phyloP scores from a whole-genome alignment of 2,329 filamentous ascomycete species.

The Lasiodiplodia theobromae region DNA sequence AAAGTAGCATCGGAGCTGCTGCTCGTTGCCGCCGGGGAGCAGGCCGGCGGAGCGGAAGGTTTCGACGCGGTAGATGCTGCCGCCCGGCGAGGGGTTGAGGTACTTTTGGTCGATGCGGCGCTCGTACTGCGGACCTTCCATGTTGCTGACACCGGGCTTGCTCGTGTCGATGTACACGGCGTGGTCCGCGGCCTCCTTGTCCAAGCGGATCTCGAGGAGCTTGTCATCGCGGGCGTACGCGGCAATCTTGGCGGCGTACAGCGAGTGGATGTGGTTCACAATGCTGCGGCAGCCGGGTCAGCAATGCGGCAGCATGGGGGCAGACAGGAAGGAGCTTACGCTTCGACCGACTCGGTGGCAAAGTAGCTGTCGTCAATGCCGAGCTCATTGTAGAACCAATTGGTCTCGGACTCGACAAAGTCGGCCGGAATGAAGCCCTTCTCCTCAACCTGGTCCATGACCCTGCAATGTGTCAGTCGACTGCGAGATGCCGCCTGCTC shows the following conservation, averaged over 20 bases:
- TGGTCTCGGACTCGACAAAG: slow-evolving; percentile 83
- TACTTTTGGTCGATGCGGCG: slow-evolving; percentile 95
- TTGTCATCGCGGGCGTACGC: slow-evolving; percentile 93
- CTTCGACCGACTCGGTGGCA: slow-evolving; percentile 83
- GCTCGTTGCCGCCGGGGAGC: slow-evolving; percentile 75
- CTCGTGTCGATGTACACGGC: slow-evolving; percentile 99
- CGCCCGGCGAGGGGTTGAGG: slow-evolving; percentile 76
- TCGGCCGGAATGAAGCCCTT: slow-evolving; percentile 86
- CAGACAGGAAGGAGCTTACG: slow-evolving; percentile 48
- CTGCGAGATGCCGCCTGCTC: slow-evolving; percentile 13
- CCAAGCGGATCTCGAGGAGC: slow-evolving; percentile 89
- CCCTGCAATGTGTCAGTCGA: slow-evolving; percentile 54
- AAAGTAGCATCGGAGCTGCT: slow-evolving; percentile 95
- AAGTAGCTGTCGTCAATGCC: slow-evolving; percentile 99
- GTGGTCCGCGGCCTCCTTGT: slow-evolving; percentile 94
- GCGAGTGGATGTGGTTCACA: slow-evolving; percentile 90
- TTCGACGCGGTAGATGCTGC: slow-evolving; percentile 88
- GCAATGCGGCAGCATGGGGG: slow-evolving; percentile 7
- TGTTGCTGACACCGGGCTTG: slow-evolving; percentile 79
- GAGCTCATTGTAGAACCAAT: slow-evolving; percentile 97
- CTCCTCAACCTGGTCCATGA: slow-evolving; percentile 79
- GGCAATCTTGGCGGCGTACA: slow-evolving; percentile 96
- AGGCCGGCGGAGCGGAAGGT: slow-evolving; percentile 92
- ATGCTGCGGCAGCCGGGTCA: slow-evolving; percentile 57
- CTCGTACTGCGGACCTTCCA: slow-evolving; percentile 88